Conservation (phyloP, 2,329 filamentous ascomycete genomes). For the Fusarium sp. region DNA sequence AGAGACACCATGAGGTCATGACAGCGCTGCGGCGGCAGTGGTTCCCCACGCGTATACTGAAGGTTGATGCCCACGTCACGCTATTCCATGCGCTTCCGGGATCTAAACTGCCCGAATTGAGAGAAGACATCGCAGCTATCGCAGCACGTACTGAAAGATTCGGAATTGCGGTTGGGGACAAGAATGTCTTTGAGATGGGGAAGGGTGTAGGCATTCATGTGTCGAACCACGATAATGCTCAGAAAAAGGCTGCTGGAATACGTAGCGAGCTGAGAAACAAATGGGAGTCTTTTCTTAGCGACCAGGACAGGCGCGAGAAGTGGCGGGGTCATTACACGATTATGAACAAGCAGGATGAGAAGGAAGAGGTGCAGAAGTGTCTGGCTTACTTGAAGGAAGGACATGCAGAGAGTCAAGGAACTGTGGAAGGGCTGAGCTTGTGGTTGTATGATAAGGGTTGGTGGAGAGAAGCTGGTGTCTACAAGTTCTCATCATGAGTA, state of each 20-base stretch:
- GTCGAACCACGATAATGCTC: slow-evolving; percentile 3
- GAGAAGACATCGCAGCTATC: slow-evolving; percentile 7
- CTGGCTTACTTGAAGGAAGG: slow-evolving; percentile 6
- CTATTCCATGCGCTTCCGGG: slow-evolving; percentile 38
- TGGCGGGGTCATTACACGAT: slow-evolving; percentile 39
- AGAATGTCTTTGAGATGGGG: slow-evolving; percentile 27
- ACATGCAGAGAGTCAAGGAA: slow-evolving; percentile 10
- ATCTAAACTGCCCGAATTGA: slow-evolving; percentile 21
- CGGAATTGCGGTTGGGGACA: neutral
- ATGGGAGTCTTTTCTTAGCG: slow-evolving; percentile 32
- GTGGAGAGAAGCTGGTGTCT: slow-evolving; percentile 20
- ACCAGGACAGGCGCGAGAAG: slow-evolving; percentile 24
- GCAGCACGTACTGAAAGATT: slow-evolving; percentile 7
- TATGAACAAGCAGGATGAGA: slow-evolving; percentile 41
- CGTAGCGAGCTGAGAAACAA: slow-evolving; percentile 22
- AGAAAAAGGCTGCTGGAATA: slow-evolving; percentile 8
- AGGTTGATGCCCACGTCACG: slow-evolving; percentile 36
- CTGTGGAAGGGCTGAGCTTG: slow-evolving; percentile 23
- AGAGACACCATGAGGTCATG: slow-evolving; percentile 25
- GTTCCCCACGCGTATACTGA: slow-evolving; percentile 30
- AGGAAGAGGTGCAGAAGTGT: slow-evolving; percentile 23
- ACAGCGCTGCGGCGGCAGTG: slow-evolving; percentile 25
- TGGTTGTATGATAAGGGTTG: slow-evolving; percentile 34
- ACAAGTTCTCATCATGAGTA: neutral
- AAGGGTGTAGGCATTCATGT: slow-evolving; percentile 36